Base-by-base conservation (phyloP, 2,329 filamentous ascomycete genomes). In the Celoporthe dispersa region DNA sequence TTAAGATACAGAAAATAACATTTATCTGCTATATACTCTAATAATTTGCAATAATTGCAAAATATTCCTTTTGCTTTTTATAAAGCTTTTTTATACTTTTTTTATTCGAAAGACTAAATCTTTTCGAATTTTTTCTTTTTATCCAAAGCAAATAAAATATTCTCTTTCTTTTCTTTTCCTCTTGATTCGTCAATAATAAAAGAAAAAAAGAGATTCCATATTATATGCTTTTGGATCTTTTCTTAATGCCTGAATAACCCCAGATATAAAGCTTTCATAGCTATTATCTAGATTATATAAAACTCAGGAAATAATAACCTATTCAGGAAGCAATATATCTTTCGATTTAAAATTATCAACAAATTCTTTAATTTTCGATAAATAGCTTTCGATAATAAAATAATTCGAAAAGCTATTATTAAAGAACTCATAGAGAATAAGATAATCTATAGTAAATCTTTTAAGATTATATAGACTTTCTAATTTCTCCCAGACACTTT, bases 371-470 rank as follows among this genome's bases (percentile, higher is more conserved):
- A 65, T 39, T 39, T 65, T 65, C 37, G 12, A 25, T 57, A 65
- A 39, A 65, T 65, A 65, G 0, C 7, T 1, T n/a, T 65, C n/a
- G 55, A 65, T 65, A 65, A 16, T 35, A 39, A 19, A 37, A 64
- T 33, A 64, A 25, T 64, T 51, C 6, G n/a, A 3, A 48, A 3
- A 11, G 14, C 8, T 64, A 48, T 6, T 65, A 65, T 53, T 53
- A 39, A 65, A 55, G 8, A 65, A 65, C 14, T 65, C 28, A n/a
- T 22, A 11, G 4, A 65, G 28, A 37, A 65, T 53, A 35, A 65
- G 25, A 65, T 55, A 65, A 6, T 65, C 6, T 37, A 12, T 65
- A 55, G 48, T 65, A 65, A 65, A 65, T 14, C 63, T 44, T n/a
- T 55, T 65, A 53, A 6, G 44, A 35, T 55, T 65, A 65, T 65